phyloP scores from a whole-genome alignment of 305 asterid genomes.

The Fraxinus angustifolia region DNA sequence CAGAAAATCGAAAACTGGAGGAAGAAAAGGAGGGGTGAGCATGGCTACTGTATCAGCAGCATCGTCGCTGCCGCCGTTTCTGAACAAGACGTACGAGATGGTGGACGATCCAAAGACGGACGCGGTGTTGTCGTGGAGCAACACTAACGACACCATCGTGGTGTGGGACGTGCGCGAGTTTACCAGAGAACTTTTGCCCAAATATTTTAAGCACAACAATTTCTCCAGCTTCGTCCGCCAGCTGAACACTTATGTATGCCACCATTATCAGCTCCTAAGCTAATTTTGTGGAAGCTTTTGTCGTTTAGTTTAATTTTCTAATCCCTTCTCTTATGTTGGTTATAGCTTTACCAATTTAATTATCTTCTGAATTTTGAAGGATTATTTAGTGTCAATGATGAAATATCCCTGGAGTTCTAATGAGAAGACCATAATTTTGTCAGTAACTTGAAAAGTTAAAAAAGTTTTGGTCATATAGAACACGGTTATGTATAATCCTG shows the following conservation, averaged over 20 bases:
- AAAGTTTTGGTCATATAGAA: neutral
- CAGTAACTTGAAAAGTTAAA: neutral
- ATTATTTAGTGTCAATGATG: neutral
- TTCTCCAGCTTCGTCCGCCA: slow-evolving; percentile 21
- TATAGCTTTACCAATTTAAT: neutral
- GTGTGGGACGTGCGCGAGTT: slow-evolving; percentile 17
- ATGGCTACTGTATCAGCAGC: neutral
- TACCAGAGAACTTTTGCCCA: slow-evolving; percentile 7
- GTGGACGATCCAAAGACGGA: slow-evolving; percentile 18
- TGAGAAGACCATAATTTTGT: neutral
- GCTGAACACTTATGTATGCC: neutral
- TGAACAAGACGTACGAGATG: slow-evolving; percentile 21
- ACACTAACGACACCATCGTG: slow-evolving; percentile 16
- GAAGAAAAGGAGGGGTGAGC: neutral
- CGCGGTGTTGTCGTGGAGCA: slow-evolving; percentile 14
- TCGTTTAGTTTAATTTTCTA: neutral
- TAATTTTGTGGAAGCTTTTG: neutral
- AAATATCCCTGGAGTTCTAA: neutral
- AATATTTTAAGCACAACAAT: slow-evolving; percentile 19
- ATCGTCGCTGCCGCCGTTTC: slow-evolving; percentile 12
- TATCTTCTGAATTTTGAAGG: neutral
- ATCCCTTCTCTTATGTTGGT: neutral
- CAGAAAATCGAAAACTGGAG: neutral
- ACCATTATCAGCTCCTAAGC: too few species aligned
- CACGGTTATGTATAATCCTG: neutral